Evolutionary conservation across 192 early-diverging fungal genomes (phyloP), one percentile per base, ranked within the genome.

Genomic region (Entomortierella parvispora): DNA sequence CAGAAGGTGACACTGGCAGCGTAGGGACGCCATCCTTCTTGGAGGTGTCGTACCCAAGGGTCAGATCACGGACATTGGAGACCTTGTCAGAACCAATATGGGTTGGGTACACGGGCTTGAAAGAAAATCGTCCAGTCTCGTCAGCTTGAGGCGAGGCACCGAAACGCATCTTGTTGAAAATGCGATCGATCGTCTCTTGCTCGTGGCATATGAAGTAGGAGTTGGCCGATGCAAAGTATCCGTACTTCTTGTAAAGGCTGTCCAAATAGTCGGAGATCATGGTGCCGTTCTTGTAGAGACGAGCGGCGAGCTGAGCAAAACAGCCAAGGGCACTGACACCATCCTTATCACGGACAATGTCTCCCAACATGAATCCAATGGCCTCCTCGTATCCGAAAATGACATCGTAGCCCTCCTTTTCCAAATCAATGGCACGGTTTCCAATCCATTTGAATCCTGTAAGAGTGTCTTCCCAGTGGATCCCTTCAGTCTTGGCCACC

Each of bases 381-480:
- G 96, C 95, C 84, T 98, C 96, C 77, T 98, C 96, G 72, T 93
- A 98, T 15, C 90, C 94, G 77, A 98, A 96, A 25, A 90, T 81
- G 6, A 90, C 90, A 59, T 88, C 62, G 46, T 87, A 86, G 17
- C 92, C 93, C 62, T 88, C 68, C 17, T 81, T 67, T 62, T 87
- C 83, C 69, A 97, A 63, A 11, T 87, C 83, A 32, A 91, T 86
- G 31, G 92, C 91, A 34, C 85, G 82, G 80, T 97, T 98, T 22
- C 94, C 92, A 58, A 98, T 88, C 93, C 94, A 98, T 79, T 98
- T 98, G 87, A 98, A 97, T 29, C 96, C 96, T 11, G 96, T 98
- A 48, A 97, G 83, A 2, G 96, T 96, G 70, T 97, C 96, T 45
- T 91, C 90, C 76, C 95, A 98, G 40, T 82, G 81, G 63, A 96